Evolutionary conservation across 2,329 filamentous ascomycete species (phyloP), one percentile per base, ranked within the genome.

Genomic region (Leptographium flavum): DNA sequence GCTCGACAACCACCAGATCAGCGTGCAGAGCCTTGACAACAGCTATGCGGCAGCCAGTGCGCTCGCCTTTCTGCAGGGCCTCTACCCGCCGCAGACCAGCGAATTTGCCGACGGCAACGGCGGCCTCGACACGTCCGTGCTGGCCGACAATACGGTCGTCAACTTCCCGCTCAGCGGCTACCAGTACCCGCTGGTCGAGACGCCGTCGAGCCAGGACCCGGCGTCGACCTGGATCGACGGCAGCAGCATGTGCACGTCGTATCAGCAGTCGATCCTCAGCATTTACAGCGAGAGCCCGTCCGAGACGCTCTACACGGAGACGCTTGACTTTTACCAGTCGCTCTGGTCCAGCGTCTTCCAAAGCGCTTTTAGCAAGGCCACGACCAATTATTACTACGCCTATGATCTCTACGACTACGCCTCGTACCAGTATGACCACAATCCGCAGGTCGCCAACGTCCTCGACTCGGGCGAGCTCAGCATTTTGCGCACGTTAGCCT

Each of bases 61-160:
- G 30, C 66, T 75, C 43, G 86, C 81, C 1, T 93, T 94, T 61
- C 64, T 92, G 53, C 87, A 94, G 58, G 87, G 82, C 5, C 68
- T 94, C 4, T 94, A 94, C 57, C 87, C 87, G 3, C 84, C 86
- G 0, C 70, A 73, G 1, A 68, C 68, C 4, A 49, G 55, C 10
- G 51, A 55, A 1, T 65, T 63, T 28, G 54, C 60, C 6, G 56
- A 59, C 5, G 58, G 65, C 2, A 65, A 65, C 14, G 60, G 58
- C 15, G 60, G 60, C 21, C 49, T 52, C 4, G 52, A 50, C 0
- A 50, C 52, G 1, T 54, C 56, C 13, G 46, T 45, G 10, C 47
- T 57, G 2, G 41, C 53, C 31, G 54, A 59, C 56, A 76, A 76
- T 11, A 74, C 71, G 5, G 60, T 65, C 3, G 64, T 83, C 6